phyloP scores from a whole-genome alignment of 2,329 filamentous ascomycete species.

The Fusarium oxysporum region DNA sequence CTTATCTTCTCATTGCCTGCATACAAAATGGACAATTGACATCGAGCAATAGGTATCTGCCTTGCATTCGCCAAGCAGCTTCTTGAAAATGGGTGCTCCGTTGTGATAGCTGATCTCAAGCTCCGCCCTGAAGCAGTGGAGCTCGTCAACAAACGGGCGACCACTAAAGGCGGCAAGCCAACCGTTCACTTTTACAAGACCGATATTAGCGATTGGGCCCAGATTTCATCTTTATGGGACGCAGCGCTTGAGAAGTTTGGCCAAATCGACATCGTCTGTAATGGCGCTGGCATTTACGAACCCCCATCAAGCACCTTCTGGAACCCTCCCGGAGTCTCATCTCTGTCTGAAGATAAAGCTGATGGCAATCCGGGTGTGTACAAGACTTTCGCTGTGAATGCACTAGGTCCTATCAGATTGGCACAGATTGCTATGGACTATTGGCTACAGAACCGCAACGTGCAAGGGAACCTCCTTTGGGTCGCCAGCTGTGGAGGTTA shows the following conservation, averaged over 20 bases:
- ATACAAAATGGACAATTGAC: neutral
- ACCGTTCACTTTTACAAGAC: constrained; percentile 36
- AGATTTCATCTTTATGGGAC: constrained; percentile 44
- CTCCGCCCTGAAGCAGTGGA: neutral
- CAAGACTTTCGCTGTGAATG: constrained; percentile 43
- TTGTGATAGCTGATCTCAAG: constrained; percentile 5
- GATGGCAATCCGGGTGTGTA: constrained; percentile 39
- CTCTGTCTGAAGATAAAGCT: constrained; percentile 25
- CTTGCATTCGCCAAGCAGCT: constrained; percentile 6
- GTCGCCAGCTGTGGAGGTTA: constrained; percentile 46
- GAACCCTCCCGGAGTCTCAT: constrained; percentile 39
- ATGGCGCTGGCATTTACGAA: constrained; percentile 67
- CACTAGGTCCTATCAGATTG: constrained; percentile 42
- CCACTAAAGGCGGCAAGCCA: neutral
- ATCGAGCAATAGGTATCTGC: neutral
- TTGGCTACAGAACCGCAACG: constrained; percentile 42
- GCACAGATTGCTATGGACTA: constrained; percentile 48
- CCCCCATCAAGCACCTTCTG: constrained; percentile 45
- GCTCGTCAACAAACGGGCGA: neutral
- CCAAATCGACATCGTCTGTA: constrained; percentile 70
- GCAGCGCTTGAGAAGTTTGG: constrained; percentile 60
- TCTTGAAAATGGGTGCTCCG: neutral
- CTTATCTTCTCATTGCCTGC: rapidly evolving
- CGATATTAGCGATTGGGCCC: constrained; percentile 42
- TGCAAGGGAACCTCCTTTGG: constrained; percentile 41